Evolutionary conservation across 371 early-diverging fungal genomes (phyloP), one percentile per base, ranked within the genome.

Genomic region (Apophysomyces ossiformis): DNA sequence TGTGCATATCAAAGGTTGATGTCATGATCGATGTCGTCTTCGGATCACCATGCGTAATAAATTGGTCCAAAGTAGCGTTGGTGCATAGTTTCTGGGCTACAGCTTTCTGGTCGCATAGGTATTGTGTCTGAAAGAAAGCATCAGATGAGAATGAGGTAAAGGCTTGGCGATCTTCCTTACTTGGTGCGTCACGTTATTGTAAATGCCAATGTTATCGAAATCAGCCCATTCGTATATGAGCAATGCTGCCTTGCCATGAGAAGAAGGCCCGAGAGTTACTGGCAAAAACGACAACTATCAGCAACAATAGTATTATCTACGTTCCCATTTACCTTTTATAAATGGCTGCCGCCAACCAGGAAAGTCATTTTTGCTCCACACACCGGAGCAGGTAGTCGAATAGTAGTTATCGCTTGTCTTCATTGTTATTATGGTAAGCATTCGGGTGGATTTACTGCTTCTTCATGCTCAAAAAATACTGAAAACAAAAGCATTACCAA

Each of bases 171-270:
- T 37, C 35, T 13, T 15, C 43, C 37, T 39, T 74, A 77, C 79
- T 62, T 78, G 65, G n/a, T 64, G 64, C 9, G 69, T 72, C 37
- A 63, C 16, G 41, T 75, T 70, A 41, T 72, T 78, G 41, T 63
- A 64, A 9, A 47, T 74, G 37, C 85, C 85, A 50, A 88, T 75
- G 32, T 78, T 66, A n/a, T 80, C 62, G 54, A 74, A 73, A 60
- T 89, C 89, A 43, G 69, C 63, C 83, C 85, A 87, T 65, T 89
- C 88, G 57, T 82, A 86, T 37, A 87, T 74, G 35, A 86, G 74
- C 35, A 86, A 63, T 1, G 86, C 79, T 1, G 79, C 77, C 37
- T 80, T 65, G 32, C 83, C 86, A 9, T 68, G 66, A 5, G 89
- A 85, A 6, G 64, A 37, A 1, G 56, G 56, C 4, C 72, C 75